These are phyloP conservation scores for Funneliformis caledonium DNA, from an alignment of 371 early-diverging fungal species.

Conservation along the genomic window DNA sequence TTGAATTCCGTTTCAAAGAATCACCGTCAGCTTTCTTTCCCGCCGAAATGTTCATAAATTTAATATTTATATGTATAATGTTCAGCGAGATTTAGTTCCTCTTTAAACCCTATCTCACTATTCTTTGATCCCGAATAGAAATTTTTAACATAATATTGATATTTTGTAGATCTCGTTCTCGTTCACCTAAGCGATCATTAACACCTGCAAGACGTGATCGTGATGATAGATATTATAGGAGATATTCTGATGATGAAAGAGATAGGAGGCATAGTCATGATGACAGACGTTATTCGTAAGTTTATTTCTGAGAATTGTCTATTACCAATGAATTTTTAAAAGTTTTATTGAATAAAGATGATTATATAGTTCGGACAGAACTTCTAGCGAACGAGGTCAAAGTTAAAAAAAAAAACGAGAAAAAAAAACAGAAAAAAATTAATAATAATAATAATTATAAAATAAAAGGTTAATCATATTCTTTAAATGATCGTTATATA, in stretches of 20 bases:
- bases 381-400: slow-evolving; percentile 29
- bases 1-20: slow-evolving; percentile 1
- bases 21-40: slow-evolving; percentile 14
- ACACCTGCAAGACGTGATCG: slow-evolving; percentile 21
- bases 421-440: not conserved
- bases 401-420: not conserved
- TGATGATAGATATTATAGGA: slow-evolving; percentile 25
- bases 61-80: slow-evolving; percentile 30
- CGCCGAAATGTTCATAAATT: slow-evolving; percentile 20
- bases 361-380: slow-evolving; percentile 9
- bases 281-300: slow-evolving; percentile 30
- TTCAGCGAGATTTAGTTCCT: not conserved
- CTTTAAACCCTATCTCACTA: not conserved
- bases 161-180: slow-evolving; percentile 25
- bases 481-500: no score
- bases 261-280: slow-evolving; percentile 19
- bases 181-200: slow-evolving; percentile 22
- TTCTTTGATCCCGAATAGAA: not conserved
- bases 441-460: no score
- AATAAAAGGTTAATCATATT: no score
- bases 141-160: not conserved
- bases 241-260: slow-evolving; percentile 32
- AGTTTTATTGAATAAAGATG: not conserved
- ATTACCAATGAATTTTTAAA: not conserved
- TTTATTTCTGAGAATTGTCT: not conserved